Conservation (phyloP, 1,139 yeast genomes). For the Pichia kudriavzevii region DNA sequence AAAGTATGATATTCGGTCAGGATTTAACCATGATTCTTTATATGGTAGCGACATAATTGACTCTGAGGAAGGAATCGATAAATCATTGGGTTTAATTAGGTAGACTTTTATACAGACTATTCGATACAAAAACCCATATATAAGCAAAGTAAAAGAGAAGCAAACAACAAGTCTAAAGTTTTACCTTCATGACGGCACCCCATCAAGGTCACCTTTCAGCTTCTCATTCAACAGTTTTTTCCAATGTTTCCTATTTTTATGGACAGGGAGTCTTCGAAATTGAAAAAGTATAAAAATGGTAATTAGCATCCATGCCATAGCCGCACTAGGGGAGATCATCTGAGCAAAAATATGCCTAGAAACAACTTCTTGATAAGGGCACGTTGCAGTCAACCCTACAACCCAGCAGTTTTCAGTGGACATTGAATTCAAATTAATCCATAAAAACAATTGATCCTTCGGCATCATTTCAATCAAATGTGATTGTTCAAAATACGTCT, state of each 20-base stretch:
- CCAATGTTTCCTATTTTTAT: slow-evolving; percentile 52
- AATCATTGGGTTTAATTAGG: slow-evolving; percentile 19
- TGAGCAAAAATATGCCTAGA: slow-evolving; percentile 51
- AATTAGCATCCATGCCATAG: slow-evolving; percentile 46
- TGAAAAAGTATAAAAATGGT: slow-evolving; percentile 33
- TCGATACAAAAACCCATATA: neutral
- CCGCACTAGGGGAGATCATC: slow-evolving; percentile 60
- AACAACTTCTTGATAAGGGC: slow-evolving; percentile 65
- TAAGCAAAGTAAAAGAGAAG: no score
- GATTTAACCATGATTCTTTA: slow-evolving; percentile 34
- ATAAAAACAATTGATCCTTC: slow-evolving; percentile 32
- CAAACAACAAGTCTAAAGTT: no score
- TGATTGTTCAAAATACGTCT: slow-evolving; percentile 40
- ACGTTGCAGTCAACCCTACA: slow-evolving; percentile 63
- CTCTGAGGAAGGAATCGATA: slow-evolving; percentile 44
- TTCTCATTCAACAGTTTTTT: slow-evolving; percentile 38
- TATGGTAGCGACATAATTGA: slow-evolving; percentile 58
- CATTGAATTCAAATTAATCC: slow-evolving; percentile 84
- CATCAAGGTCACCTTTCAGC: slow-evolving; percentile 48
- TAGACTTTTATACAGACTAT: slow-evolving; percentile 9
- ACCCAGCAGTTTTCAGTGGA: slow-evolving; percentile 77
- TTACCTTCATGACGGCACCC: slow-evolving; percentile 45
- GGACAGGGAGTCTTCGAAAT: slow-evolving; percentile 40
- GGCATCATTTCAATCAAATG: slow-evolving; percentile 22
- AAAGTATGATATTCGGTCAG: slow-evolving; percentile 29